Evolutionary conservation across 371 early-diverging fungal genomes (phyloP).

Genomic region (Mucor indicus): DNA sequence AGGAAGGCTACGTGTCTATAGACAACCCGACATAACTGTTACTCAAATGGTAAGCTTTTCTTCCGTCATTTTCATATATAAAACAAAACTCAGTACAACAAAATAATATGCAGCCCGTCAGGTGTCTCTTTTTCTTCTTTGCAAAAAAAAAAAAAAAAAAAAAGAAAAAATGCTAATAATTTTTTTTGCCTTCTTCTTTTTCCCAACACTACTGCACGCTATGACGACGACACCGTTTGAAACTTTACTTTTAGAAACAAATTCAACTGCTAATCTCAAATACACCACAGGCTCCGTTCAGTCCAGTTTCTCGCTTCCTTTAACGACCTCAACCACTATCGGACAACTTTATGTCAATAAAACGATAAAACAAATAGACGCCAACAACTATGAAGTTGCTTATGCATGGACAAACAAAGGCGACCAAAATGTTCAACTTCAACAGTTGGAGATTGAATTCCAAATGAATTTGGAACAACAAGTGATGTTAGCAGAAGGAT

Average conservation of each 20-base stretch:
- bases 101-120: too few relatives aligned
- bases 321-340: neutral
- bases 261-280: neutral
- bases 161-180: too few relatives aligned
- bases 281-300: neutral
- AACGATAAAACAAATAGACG: neutral
- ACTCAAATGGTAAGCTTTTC: too few relatives aligned
- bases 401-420: neutral
- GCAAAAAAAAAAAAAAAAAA: too few relatives aligned
- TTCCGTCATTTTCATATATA: too few relatives aligned
- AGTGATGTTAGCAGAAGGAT: constrained; percentile 52
- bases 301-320: neutral
- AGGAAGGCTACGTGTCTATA: too few relatives aligned
- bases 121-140: too few relatives aligned
- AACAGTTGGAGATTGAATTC: constrained; percentile 24
- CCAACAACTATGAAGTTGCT: neutral
- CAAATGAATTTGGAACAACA: constrained; percentile 23
- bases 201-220: neutral
- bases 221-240: constrained; percentile 1
- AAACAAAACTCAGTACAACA: too few relatives aligned
- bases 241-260: neutral
- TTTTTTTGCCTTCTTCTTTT: too few relatives aligned
- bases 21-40: too few relatives aligned
- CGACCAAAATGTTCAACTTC: neutral
- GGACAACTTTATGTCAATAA: neutral